Evolutionary conservation across 441 rosid species (phyloP).

Genomic region (Rhodomyrtus psidioides): DNA sequence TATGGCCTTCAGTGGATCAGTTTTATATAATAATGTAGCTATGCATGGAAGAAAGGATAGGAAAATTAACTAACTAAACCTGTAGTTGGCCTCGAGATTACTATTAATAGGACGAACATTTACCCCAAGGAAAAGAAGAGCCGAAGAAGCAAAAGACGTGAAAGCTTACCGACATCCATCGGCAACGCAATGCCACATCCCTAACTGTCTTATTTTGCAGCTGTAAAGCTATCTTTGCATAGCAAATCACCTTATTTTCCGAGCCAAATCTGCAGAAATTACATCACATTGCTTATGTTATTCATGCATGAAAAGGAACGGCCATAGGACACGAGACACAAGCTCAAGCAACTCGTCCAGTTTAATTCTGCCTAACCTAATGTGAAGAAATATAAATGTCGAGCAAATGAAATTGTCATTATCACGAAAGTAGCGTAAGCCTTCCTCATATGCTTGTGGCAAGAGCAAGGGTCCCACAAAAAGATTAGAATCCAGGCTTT

Average conservation of each 20-base stretch:
- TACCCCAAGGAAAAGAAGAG: not conserved
- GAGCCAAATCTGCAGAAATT: conserved; percentile 8
- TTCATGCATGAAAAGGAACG: not conserved
- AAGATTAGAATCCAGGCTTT: not conserved
- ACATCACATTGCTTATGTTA: not conserved
- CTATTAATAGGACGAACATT: not conserved
- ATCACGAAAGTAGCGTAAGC: not conserved
- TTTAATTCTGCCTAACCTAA: not conserved
- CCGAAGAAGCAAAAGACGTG: not conserved
- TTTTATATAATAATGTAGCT: not conserved
- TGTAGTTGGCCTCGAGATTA: not conserved
- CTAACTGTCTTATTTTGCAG: conserved; percentile 19
- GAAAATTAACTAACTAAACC: not conserved
- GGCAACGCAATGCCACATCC: conserved; percentile 20
- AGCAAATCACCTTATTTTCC: conserved; percentile 11
- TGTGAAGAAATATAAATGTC: not conserved
- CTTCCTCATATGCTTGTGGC: not conserved
- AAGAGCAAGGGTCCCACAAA: not conserved
- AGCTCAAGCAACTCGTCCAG: not conserved
- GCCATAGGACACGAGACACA: not conserved
- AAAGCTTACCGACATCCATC: conserved; percentile 21
- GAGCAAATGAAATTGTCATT: not conserved
- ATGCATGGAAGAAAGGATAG: not conserved
- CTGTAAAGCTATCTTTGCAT: conserved; percentile 20
- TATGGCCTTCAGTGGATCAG: not conserved